Evolutionary conservation across 2,329 filamentous ascomycete genomes (phyloP), one percentile per base, ranked within the genome.

Genomic region (Colletotrichum destructivum): DNA sequence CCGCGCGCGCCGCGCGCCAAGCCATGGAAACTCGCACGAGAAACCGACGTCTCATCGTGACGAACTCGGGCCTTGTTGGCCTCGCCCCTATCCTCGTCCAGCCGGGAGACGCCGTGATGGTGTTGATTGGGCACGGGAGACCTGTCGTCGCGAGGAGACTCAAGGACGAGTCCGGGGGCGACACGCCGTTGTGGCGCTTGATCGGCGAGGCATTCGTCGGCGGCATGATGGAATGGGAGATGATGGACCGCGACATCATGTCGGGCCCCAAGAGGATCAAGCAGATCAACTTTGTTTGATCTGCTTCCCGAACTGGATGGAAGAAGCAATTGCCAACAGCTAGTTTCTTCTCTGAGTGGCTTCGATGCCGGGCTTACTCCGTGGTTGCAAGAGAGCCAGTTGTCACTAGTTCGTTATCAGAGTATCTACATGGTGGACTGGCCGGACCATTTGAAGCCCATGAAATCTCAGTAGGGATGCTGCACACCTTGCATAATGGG

Each of bases 21-120:
- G 63, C 63, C 40, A 59, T 66, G 63, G 63, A 66, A 40, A 18
- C 35, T 1, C 54, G 63, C 52, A 66, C 63, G 18, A 55, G 26
- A 13, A 49, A 57, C 13, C 52, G 51, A 13, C 38, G 54, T 15
- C 63, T 57, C 38, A 49, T 66, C 11, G 21, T 49, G 5, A 66
- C 63, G 21, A 40, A 49, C 21, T 57, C 52, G 15, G 38, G 52
- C 16, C 63, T 66, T 2, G n/a, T 66, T n/a, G 63, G 63, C 3
- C 31, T 66, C 3, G 63, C 44, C 3, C 63, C 54, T 15, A 21
- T 47, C 15, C 31, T 47, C 5, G n/a, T 42, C 21, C 63, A 66
- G 54, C 63, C 35, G 23, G 63, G 63, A 11, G 63, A 66, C 26
- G 63, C 44, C 15, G 44, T 66, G 5, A 59, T 66, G 47, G 54